Evolutionary conservation across 2,329 filamentous ascomycete species (phyloP).

Genomic region (Geosmithia flava): DNA sequence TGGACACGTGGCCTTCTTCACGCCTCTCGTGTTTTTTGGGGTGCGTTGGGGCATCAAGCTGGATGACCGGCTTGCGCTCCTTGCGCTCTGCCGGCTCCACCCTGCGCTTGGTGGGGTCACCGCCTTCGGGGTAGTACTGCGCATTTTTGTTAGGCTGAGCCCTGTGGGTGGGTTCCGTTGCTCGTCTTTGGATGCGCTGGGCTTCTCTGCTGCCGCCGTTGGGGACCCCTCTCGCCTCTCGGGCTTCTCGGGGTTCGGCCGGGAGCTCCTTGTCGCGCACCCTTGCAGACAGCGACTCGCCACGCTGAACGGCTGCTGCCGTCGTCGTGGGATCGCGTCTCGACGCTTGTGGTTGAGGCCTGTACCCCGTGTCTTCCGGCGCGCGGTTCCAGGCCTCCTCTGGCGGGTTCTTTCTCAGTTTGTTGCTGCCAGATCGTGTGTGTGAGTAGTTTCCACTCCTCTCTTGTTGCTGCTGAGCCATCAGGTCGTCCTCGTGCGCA

Average conservation of each 20-base stretch:
- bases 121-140: background rate
- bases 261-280: conserved; percentile 19
- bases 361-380: conserved; percentile 29
- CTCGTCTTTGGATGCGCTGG: conserved; percentile 2
- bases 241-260: conserved; percentile 11
- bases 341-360: conserved; percentile 3
- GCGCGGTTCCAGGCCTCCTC: conserved; percentile 33
- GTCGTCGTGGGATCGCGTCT: background rate
- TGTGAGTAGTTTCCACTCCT: conserved; percentile 21
- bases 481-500: conserved; percentile 11
- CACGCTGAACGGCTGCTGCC: background rate
- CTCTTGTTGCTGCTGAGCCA: background rate
- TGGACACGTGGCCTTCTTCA: conserved; percentile 15
- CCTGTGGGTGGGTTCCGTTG: conserved; percentile 2
- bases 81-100: background rate
- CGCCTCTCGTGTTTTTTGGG: conserved; percentile 13
- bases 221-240: conserved; percentile 3
- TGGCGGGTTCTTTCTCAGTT: conserved; percentile 44
- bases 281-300: conserved; percentile 5
- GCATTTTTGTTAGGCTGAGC: background rate
- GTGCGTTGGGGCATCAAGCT: conserved; percentile 5
- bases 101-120: background rate
- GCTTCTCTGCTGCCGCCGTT: background rate
- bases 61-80: background rate
- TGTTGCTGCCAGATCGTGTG: conserved; percentile 41